Base-by-base conservation (phyloP, 179 eudicot genomes). In the Pouteria campechiana region DNA sequence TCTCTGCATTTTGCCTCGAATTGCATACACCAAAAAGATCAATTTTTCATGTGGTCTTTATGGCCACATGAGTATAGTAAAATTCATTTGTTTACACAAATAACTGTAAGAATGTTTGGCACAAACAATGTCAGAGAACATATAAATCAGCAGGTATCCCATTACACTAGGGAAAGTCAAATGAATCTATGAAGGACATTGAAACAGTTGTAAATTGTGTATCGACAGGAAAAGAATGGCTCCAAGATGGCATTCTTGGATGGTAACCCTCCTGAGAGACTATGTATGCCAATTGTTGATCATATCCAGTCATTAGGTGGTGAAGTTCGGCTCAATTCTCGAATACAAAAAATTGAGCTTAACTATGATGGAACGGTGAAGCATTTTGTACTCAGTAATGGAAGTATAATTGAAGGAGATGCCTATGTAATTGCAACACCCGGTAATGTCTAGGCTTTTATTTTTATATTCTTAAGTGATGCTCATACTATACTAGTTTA, bases 231-330 rank as follows among this genome's bases (percentile, higher is more conserved):
- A 55, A 92, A 88, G 62, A 85, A 92, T 73, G 99, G 99, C 33
- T 92, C 99, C 5, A 92, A 92, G 65, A 87, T 92, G 93, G 99
- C 99, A 60, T 92, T 92, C 56, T 64, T 92, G 60, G 99, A 92
- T 67, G 99, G 99, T 25, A 92, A 78, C 44, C 99, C 99, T 54
- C 99, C 96, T 4, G 99, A 92, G 65, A 82, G 99, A 60, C 85
- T 87, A 32, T 92, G 99, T 74, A 69, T 60, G 94, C 99, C 99
- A 28, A 79, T 87, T 48, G 96, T 65, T 46, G 77, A 87, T 44
- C 96, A 87, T 58, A 73, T 92, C 28, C 48, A 47, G 66, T 83
- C 96, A 38, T 71, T 68, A 27, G 99, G 99, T 40, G 96, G 99
- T 58, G 83, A 92, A 67, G 96, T 87, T 37, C 66, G 41, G 21